Conservation (phyloP, 352 stramenopile species). For the Globisporangium iwayamae region DNA sequence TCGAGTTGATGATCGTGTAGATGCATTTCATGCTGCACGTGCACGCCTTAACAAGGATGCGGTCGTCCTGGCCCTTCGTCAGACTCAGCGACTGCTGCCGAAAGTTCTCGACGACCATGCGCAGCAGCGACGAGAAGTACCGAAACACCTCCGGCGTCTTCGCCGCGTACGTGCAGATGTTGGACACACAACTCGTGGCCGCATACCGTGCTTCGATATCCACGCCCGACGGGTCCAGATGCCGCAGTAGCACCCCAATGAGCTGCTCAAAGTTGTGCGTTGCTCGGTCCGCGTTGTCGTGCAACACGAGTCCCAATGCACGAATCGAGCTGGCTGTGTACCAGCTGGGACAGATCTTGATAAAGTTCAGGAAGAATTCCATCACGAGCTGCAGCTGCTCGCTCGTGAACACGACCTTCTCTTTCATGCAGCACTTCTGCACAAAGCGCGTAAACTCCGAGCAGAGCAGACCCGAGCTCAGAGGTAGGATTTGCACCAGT, state of each 20-base stretch:
- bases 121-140: constrained; percentile 70
- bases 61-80: constrained; percentile 58
- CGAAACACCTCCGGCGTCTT: constrained; percentile 68
- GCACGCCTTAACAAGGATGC: constrained; percentile 80
- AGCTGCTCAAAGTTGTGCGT: constrained; percentile 57
- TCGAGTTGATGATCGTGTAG: constrained; percentile 76
- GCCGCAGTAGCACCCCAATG: constrained; percentile 63
- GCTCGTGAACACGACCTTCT: constrained; percentile 61
- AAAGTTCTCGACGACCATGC: constrained; percentile 85
- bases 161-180: constrained; percentile 65
- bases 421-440: constrained; percentile 71
- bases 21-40: constrained; percentile 87
- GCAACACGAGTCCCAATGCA: constrained; percentile 65
- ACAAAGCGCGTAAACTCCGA: constrained; percentile 79
- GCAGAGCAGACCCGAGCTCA: constrained; percentile 68
- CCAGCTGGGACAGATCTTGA: constrained; percentile 72
- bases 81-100: constrained; percentile 70
- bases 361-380: constrained; percentile 70
- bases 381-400: constrained; percentile 59
- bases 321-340: constrained; percentile 70
- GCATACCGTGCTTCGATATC: constrained; percentile 84
- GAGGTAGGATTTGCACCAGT: constrained; percentile 53
- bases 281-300: constrained; percentile 77
- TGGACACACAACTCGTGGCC: constrained; percentile 81
- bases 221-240: constrained; percentile 72